A percentile compares a stretch with the other conserved stretches of the same genome.
phyloP scores from a whole-genome alignment of 805 yeast species.

The Nakazawaea ernobii region DNA sequence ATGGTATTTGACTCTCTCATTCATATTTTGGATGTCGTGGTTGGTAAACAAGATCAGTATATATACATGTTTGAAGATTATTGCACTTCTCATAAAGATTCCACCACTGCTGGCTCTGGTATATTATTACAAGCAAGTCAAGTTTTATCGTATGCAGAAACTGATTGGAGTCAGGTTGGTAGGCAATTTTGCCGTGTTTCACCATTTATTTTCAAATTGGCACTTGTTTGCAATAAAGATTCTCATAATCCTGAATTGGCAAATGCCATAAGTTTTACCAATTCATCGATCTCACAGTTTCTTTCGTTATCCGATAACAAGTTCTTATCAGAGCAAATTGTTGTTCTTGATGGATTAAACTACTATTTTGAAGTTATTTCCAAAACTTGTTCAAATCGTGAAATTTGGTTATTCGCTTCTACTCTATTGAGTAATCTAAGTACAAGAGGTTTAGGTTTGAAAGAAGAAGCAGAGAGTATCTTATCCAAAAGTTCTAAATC shows the following conservation, averaged over 20 bases:
- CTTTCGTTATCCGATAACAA: constrained; percentile 39
- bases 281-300: constrained; percentile 33
- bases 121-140: constrained; percentile 18
- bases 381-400: constrained; percentile 30
- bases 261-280: constrained; percentile 21
- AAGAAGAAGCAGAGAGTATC: constrained; percentile 23
- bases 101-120: neutral
- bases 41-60: constrained; percentile 64
- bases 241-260: constrained; percentile 12
- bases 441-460: constrained; percentile 46
- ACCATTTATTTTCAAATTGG: constrained; percentile 41
- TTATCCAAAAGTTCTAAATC: neutral
- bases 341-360: constrained; percentile 55
- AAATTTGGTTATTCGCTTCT: constrained; percentile 35
- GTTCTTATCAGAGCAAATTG: constrained; percentile 56
- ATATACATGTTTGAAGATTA: constrained; percentile 51
- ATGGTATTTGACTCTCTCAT: constrained; percentile 51
- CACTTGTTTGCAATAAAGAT: constrained; percentile 20
- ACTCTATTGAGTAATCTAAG: constrained; percentile 50
- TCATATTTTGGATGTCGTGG: constrained; percentile 53
- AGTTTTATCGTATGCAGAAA: constrained; percentile 41
- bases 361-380: constrained; percentile 42
- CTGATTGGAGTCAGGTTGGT: constrained; percentile 57
- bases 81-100: constrained; percentile 23
- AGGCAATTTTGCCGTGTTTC: constrained; percentile 60